phyloP scores from a whole-genome alignment of 2,329 filamentous ascomycete genomes.

The Ophiosphaerella narmari region DNA sequence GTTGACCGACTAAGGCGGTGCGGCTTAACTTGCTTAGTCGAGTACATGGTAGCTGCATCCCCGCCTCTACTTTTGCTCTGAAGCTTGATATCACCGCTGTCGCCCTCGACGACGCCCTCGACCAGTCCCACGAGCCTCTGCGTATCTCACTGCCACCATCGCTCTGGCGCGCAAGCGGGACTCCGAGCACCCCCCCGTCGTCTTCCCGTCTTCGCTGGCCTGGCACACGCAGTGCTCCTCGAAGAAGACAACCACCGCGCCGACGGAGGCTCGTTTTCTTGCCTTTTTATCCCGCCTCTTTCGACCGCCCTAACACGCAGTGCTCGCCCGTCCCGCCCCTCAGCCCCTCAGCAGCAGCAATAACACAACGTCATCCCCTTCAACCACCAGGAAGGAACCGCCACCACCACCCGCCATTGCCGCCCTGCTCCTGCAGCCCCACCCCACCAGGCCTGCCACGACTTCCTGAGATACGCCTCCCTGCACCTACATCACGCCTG shows the following conservation, averaged over 20 bases:
- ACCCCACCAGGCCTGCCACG: not conserved
- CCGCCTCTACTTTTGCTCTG: constrained; percentile 27
- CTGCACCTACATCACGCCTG: not conserved
- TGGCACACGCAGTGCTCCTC: constrained; percentile 34
- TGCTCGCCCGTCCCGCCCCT: constrained; percentile 9
- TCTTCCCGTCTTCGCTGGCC: constrained; percentile 34
- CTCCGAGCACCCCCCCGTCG: constrained; percentile 40
- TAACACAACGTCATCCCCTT: constrained; percentile 23
- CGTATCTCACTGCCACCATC: constrained; percentile 28
- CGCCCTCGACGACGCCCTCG: constrained; percentile 14
- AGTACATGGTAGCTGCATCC: constrained; percentile 23
- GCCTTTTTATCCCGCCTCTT: constrained; percentile 52
- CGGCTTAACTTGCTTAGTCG: constrained; percentile 10
- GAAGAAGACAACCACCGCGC: constrained; percentile 44
- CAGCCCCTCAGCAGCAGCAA: constrained; percentile 9
- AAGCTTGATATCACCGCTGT: constrained; percentile 27
- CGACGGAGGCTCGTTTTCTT: constrained; percentile 51
- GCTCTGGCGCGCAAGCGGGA: constrained; percentile 47
- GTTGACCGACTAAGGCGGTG: constrained; percentile 28
- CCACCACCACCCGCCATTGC: constrained; percentile 8
- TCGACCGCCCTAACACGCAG: constrained; percentile 49
- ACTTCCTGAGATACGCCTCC: constrained; percentile 4
- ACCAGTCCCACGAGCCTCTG: constrained; percentile 21
- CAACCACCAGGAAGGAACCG: constrained; percentile 16
- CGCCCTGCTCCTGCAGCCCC: constrained; percentile 18